Evolutionary conservation across 805 yeast genomes (phyloP).

Genomic region (Hanseniaspora lindneri): DNA sequence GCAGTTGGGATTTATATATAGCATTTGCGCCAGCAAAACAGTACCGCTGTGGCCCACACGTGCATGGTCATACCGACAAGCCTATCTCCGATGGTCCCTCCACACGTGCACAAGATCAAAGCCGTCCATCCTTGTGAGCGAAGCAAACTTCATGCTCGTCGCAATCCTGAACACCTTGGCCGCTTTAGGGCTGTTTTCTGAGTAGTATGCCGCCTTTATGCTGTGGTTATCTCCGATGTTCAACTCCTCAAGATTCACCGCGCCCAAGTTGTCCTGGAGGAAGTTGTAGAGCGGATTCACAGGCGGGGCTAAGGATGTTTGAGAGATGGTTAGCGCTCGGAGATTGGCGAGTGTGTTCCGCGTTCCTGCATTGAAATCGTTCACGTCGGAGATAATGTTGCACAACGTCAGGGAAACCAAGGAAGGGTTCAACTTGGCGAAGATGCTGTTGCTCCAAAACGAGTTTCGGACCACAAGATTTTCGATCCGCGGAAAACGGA

Average conservation of each 20-base stretch:
- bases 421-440: conserved; percentile 1
- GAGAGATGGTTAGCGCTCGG: neutral
- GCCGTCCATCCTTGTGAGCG: conserved; percentile 90
- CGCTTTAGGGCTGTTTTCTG: neutral
- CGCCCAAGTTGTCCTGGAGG: neutral
- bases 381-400: conserved; percentile 1
- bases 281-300: conserved; percentile 5
- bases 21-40: no score
- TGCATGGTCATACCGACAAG: no score
- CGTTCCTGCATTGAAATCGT: neutral
- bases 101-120: conserved; percentile 80
- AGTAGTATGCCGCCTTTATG: neutral
- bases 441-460: conserved; percentile 3
- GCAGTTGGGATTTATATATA: no score
- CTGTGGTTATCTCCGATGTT: conserved; percentile 8
- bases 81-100: conserved; percentile 49
- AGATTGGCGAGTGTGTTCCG: neutral
- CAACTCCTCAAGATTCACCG: neutral
- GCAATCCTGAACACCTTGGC: conserved; percentile 66
- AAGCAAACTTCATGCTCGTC: conserved; percentile 81
- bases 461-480: neutral
- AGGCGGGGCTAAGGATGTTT: conserved; percentile 9
- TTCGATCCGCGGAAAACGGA: conserved; percentile 5
- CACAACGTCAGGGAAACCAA: neutral
- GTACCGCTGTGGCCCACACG: no score